Evolutionary conservation across 495 filamentous ascomycete genomes (phyloP), one percentile per base, ranked within the genome.

Genomic region (Trichoderma erinaceum): DNA sequence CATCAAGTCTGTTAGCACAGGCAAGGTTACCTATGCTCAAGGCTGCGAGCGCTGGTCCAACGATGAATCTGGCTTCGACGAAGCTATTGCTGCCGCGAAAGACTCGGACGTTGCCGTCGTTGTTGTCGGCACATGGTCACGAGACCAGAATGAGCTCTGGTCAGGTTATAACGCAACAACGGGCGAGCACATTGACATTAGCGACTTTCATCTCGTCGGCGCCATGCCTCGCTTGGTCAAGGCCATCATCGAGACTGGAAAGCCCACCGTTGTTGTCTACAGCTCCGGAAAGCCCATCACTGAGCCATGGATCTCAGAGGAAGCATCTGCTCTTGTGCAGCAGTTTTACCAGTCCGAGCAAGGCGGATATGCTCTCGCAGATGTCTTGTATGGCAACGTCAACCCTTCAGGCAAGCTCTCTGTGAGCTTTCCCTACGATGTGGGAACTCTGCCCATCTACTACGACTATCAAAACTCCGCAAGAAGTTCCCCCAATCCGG

Each of bases 321-420:
- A 78, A 4, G 85, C 88, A 0, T 77, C 85, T 0, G 88, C 87
- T 0, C 79, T 90, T 0, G 71, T 90, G 0, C 88, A 90, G 69
- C 88, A 91, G 72, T 90, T 90, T 77, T 92, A 91, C 71, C 86
- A 86, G 0, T 87, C 86, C 0, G 86, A 90, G 68, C 78, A 96
- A 74, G 91, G 89, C 68, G 93, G 93, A 6, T 87, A 91, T 65
- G 89, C 92, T 3, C 76, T 97, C 25, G 84, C 85, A 0, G 89
- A 93, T 70, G 84, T 97, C 25, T 81, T 97, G 0, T 92, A 94
- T 64, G 93, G 92, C n/a, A 86, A 87, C 15, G 82, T 88, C 23
- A 93, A 94, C 74, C 92, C 91, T 10, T 92, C 87, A 44, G 93
- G 93, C 21, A 84, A 80, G 73, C 80, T 88, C 27, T 78, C 80